phyloP scores from a whole-genome alignment of 75 land plant species.

The Pinus tabuliformis region DNA sequence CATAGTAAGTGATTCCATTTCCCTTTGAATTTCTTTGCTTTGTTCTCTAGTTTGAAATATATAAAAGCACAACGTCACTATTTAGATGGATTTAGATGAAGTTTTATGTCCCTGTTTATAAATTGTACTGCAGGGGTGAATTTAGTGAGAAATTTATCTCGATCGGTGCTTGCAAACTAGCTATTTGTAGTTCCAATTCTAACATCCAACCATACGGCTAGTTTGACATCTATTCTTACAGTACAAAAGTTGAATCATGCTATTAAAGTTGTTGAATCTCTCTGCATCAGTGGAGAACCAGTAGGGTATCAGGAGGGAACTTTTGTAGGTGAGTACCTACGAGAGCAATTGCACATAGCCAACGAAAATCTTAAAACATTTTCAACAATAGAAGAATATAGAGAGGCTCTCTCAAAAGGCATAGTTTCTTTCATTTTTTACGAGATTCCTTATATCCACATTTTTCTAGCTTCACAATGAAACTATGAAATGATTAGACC shows the following conservation, averaged over 20 bases:
- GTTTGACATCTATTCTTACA: constrained; percentile 62
- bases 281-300: constrained; percentile 9
- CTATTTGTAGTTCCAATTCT: constrained; percentile 44
- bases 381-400: constrained; percentile 9
- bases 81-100: too few species aligned
- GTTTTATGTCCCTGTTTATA: neutral
- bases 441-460: constrained; percentile 28
- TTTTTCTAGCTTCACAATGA: constrained; percentile 31
- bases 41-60: neutral
- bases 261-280: constrained; percentile 16
- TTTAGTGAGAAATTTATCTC: constrained; percentile 58
- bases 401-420: constrained; percentile 17
- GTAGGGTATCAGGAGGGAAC: constrained; percentile 46
- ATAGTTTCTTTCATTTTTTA: constrained; percentile 33
- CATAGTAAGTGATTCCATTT: constrained; percentile 21
- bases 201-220: constrained; percentile 46
- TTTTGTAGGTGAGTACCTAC: constrained; percentile 39
- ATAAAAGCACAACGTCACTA: constrained; percentile 15
- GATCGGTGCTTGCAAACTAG: constrained; percentile 35
- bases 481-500: constrained; percentile 46
- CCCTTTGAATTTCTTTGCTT: neutral
- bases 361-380: constrained; percentile 11
- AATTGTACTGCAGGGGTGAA: constrained; percentile 58
- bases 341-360: constrained; percentile 15
- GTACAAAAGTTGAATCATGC: constrained; percentile 47